Evolutionary conservation across 169 alveolate species (phyloP).

Genomic region (Cryptosporidium tyzzeri): DNA sequence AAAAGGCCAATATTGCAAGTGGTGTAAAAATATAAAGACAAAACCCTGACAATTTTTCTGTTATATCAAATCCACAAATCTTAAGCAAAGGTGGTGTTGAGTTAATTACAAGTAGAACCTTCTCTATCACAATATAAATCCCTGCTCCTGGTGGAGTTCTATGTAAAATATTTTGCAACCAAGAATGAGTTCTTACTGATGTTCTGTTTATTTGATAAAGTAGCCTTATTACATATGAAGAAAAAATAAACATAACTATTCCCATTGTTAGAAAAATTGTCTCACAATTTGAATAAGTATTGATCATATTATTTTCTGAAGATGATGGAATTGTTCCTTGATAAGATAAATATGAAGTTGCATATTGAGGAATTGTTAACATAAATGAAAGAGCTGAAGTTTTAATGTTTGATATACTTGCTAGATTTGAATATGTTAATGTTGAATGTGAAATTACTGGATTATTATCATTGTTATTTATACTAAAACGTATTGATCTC

Average conservation of each 20-base stretch:
- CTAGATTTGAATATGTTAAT: neutral
- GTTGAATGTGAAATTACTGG: neutral
- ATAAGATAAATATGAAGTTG: neutral
- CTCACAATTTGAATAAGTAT: slow-evolving; percentile 55
- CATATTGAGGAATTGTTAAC: slow-evolving; percentile 7
- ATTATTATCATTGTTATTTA: neutral
- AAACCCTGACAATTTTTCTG: slow-evolving; percentile 58
- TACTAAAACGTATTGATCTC: neutral
- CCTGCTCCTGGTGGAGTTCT: slow-evolving; percentile 77
- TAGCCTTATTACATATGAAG: slow-evolving; percentile 32
- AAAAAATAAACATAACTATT: slow-evolving; percentile 34
- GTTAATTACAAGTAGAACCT: slow-evolving; percentile 53
- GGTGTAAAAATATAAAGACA: slow-evolving; percentile 60
- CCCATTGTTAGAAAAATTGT: slow-evolving; percentile 31
- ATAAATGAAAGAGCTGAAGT: neutral
- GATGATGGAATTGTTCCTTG: neutral
- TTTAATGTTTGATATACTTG: neutral
- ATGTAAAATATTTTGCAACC: slow-evolving; percentile 60
- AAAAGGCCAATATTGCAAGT: neutral
- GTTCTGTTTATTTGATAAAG: slow-evolving; percentile 56
- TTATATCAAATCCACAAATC: slow-evolving; percentile 57
- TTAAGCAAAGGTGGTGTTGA: slow-evolving; percentile 65
- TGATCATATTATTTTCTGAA: neutral
- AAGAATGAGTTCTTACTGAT: slow-evolving; percentile 66
- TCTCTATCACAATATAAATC: slow-evolving; percentile 68